Conservation (phyloP, 768 basidiomycete genomes). For the Amanita rubescens region DNA sequence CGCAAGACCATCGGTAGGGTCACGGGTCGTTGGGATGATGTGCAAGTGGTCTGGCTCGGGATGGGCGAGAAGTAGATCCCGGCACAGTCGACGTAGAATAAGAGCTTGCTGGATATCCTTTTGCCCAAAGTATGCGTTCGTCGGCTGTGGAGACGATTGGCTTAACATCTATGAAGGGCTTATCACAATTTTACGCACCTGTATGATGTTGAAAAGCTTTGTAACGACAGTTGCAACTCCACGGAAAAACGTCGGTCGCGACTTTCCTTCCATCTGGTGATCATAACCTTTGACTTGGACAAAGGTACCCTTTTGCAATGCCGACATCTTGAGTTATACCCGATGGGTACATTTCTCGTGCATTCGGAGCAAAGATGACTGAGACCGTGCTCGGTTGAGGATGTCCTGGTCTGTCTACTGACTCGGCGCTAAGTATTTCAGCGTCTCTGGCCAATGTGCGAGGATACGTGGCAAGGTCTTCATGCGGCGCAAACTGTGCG, state of each 20-base stretch:
- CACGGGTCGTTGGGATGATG: slow-evolving; percentile 82
- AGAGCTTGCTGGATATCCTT: slow-evolving; percentile 98
- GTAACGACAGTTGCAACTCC: slow-evolving; percentile 94
- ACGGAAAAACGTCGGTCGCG: slow-evolving; percentile 86
- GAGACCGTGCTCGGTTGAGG: slow-evolving; percentile 35
- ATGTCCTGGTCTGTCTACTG: slow-evolving; percentile 16
- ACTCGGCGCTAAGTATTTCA: slow-evolving; percentile 40
- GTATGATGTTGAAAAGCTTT: slow-evolving; percentile 89
- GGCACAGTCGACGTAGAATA: slow-evolving; percentile 67
- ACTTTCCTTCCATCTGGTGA: slow-evolving; percentile 88
- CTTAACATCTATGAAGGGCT: slow-evolving; percentile 1
- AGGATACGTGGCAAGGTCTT: slow-evolving; percentile 89
- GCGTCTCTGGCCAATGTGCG: slow-evolving; percentile 78
- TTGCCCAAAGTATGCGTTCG: slow-evolving; percentile 91
- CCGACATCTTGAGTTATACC: slow-evolving; percentile 74
- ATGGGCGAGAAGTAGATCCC: slow-evolving; percentile 75
- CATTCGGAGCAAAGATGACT: slow-evolving; percentile 75
- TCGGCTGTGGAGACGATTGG: slow-evolving; percentile 50
- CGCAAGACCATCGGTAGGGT: slow-evolving; percentile 59
- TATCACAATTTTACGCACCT: slow-evolving; percentile 43
- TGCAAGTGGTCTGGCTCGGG: slow-evolving; percentile 69
- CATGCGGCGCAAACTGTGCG: slow-evolving; percentile 92
- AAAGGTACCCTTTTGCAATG: slow-evolving; percentile 80
- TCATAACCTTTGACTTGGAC: slow-evolving; percentile 88
- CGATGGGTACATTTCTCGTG: slow-evolving; percentile 86